Percentiles rank a stretch among this genome's conserved stretches.
These are phyloP conservation scores for Achlya hypogyna DNA, from an alignment of 352 stramenopile genomes.

Conservation along the genomic window DNA sequence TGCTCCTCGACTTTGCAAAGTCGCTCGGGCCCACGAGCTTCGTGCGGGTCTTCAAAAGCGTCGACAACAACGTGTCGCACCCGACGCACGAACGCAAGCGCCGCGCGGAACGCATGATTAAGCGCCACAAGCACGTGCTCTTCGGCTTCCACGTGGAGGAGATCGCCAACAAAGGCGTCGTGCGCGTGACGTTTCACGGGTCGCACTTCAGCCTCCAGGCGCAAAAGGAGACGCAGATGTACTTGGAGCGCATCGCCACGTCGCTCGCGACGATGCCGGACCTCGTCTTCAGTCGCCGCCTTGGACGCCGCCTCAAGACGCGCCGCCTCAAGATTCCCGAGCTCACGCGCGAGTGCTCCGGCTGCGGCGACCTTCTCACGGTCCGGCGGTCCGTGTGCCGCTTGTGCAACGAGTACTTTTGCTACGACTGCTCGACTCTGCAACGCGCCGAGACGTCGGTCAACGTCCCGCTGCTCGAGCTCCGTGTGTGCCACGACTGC, in stretches of 20 bases:
- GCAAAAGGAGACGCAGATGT: background rate
- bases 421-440: conserved; percentile 6
- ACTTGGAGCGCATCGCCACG: conserved; percentile 3
- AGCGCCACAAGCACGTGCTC: conserved; percentile 6
- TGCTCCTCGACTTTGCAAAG: conserved; percentile 15
- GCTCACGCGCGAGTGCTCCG: background rate
- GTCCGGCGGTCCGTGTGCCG: conserved; percentile 5
- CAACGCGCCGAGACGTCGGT: conserved; percentile 5
- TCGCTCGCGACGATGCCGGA: conserved; percentile 6
- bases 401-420: conserved; percentile 3
- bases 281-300: conserved; percentile 2
- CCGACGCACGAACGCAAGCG: background rate
- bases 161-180: background rate
- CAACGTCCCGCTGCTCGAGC: conserved; percentile 4
- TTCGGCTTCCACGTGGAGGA: conserved; percentile 20
- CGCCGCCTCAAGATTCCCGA: background rate
- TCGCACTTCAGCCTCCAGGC: conserved; percentile 1
- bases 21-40: background rate
- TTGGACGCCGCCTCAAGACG: background rate
- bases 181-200: conserved; percentile 10
- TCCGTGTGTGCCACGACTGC: conserved; percentile 8
- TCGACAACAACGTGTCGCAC: conserved; percentile 13
- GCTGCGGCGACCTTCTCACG: background rate
- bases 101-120: background rate
- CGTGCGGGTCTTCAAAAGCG: conserved; percentile 18